These are phyloP conservation scores for Mycena indigotica DNA, from an alignment of 768 basidiomycete species.

Conservation along the genomic window DNA sequence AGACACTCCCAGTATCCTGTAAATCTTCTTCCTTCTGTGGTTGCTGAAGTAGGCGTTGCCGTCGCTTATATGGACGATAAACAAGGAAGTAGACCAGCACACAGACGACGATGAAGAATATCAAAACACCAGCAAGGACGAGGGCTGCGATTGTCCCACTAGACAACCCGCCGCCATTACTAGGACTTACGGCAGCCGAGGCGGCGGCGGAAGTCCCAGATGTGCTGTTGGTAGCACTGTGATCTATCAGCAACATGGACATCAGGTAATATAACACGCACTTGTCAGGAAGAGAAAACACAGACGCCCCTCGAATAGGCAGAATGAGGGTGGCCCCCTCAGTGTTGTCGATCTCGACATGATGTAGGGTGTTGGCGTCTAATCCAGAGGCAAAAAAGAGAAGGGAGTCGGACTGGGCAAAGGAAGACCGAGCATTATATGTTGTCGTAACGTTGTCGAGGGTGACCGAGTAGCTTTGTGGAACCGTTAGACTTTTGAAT, in stretches of 20 bases:
- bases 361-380: slow-evolving; percentile 50
- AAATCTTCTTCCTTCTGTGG: slow-evolving; percentile 12
- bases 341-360: slow-evolving; percentile 57
- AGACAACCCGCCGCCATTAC: slow-evolving; percentile 31
- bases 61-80: slow-evolving; percentile 49
- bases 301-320: slow-evolving; percentile 51
- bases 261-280: slow-evolving; percentile 16
- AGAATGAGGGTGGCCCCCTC: slow-evolving; percentile 55
- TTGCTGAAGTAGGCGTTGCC: slow-evolving; percentile 22
- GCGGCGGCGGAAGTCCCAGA: slow-evolving; percentile 23
- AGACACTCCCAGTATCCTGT: slow-evolving; percentile 23
- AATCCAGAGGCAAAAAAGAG: slow-evolving; percentile 68
- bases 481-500: not conserved
- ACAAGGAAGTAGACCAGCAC: slow-evolving; percentile 47
- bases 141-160: slow-evolving; percentile 70
- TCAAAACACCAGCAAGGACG: slow-evolving; percentile 56
- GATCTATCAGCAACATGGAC: not conserved
- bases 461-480: slow-evolving; percentile 19
- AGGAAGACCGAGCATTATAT: slow-evolving; percentile 56
- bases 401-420: slow-evolving; percentile 50
- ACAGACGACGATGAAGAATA: slow-evolving; percentile 46
- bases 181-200: slow-evolving; percentile 11
- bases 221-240: slow-evolving; percentile 20
- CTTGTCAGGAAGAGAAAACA: slow-evolving; percentile 26
- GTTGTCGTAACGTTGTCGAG: slow-evolving; percentile 51